phyloP scores from a whole-genome alignment of 2,329 filamentous ascomycete species.

The Colletotrichum spaethianum region DNA sequence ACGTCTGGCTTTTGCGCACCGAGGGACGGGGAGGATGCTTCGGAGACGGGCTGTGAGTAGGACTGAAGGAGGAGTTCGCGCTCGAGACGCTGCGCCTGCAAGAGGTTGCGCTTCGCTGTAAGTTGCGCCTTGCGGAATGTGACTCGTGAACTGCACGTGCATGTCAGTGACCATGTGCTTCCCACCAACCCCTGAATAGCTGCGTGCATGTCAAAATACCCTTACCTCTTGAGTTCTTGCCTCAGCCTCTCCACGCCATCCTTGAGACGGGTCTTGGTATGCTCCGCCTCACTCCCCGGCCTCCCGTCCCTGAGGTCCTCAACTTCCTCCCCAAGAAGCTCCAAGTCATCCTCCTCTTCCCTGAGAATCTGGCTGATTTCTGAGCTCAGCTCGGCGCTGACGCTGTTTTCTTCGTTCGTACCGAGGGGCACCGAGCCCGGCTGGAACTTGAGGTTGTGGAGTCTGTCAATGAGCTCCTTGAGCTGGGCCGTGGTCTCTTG shows the following conservation, averaged over 20 bases:
- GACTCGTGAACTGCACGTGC: constrained; percentile 63
- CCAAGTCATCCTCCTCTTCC: constrained; percentile 86
- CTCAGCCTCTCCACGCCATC: constrained; percentile 77
- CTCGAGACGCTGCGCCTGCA: constrained; percentile 81
- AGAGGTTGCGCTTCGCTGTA: constrained; percentile 80
- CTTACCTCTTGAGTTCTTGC: constrained; percentile 79
- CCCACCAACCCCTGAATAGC: constrained; percentile 13
- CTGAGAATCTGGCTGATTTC: constrained; percentile 87
- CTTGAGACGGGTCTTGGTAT: constrained; percentile 75
- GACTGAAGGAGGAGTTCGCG: constrained; percentile 81
- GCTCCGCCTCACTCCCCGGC: constrained; percentile 68
- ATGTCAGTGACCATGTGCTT: constrained; percentile 40
- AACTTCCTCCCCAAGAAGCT: constrained; percentile 83
- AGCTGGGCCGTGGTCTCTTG: constrained; percentile 75
- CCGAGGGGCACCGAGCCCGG: constrained; percentile 70
- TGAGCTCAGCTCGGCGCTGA: constrained; percentile 79
- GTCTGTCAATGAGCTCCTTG: constrained; percentile 70
- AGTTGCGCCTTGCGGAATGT: constrained; percentile 88
- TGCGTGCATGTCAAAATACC: background rate
- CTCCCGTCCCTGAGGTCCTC: constrained; percentile 73
- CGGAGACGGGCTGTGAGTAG: constrained; percentile 63
- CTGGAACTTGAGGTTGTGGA: constrained; percentile 71
- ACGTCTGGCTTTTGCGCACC: constrained; percentile 44
- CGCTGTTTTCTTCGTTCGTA: constrained; percentile 64
- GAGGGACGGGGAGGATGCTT: constrained; percentile 49